Conservation (phyloP, 495 filamentous ascomycete species). For the Aspergillus steynii region DNA sequence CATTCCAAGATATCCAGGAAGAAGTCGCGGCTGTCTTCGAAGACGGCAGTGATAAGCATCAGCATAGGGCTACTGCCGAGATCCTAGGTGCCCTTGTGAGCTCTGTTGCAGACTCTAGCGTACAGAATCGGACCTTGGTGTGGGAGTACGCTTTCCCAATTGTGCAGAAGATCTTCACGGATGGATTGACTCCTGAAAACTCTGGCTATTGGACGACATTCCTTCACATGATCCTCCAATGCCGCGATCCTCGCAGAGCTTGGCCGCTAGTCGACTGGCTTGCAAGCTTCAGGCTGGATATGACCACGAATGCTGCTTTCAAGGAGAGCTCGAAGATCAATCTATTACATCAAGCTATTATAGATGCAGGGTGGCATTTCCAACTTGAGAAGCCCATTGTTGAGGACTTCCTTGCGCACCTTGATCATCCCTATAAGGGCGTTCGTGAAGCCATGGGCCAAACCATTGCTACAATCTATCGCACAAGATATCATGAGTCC, state of each 20-base stretch:
- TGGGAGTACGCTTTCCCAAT: constrained; percentile 93
- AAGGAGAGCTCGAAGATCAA: constrained; percentile 98
- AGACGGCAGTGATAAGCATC: constrained; percentile 95
- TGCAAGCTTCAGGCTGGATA: constrained; percentile 83
- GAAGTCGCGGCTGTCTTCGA: constrained; percentile 72
- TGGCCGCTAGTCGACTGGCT: constrained; percentile 87
- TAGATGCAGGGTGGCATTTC: constrained; percentile 94
- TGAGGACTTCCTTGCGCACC: constrained; percentile 82
- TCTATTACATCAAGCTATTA: constrained; percentile 83
- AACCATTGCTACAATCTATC: constrained; percentile 81
- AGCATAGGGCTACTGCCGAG: constrained; percentile 93
- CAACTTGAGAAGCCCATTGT: constrained; percentile 88
- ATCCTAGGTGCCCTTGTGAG: constrained; percentile 84
- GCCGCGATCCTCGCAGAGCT: constrained; percentile 81
- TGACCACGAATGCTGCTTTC: constrained; percentile 95
- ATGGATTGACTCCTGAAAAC: constrained; percentile 93
- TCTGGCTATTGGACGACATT: constrained; percentile 91
- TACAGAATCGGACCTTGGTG: constrained; percentile 67
- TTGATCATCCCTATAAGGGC: constrained; percentile 97
- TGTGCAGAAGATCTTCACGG: constrained; percentile 78
- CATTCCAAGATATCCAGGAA: constrained; percentile 85
- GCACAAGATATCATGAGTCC: constrained; percentile 90
- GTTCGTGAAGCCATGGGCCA: constrained; percentile 94
- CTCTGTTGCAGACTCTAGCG: constrained; percentile 68
- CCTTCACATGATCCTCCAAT: constrained; percentile 79